Evolutionary conservation across 371 early-diverging fungal species (phyloP).

Genomic region (Coemansia sp.): DNA sequence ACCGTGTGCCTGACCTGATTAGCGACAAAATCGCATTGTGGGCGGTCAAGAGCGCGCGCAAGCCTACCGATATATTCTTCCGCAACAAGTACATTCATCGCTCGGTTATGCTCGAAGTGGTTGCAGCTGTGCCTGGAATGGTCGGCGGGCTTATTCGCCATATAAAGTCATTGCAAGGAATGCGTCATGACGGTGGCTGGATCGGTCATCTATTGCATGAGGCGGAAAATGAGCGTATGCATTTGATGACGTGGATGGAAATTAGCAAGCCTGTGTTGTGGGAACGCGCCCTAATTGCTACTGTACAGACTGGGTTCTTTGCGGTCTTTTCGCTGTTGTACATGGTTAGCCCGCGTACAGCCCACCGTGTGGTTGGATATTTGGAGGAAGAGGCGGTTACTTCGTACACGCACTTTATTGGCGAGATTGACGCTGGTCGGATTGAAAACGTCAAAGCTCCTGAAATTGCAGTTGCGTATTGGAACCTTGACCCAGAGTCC

Average conservation of each 20-base stretch:
- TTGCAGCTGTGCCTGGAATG: conserved; percentile 92
- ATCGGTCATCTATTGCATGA: conserved; percentile 82
- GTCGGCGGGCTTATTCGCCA: conserved; percentile 87
- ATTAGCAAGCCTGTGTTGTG: conserved; percentile 65
- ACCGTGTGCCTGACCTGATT: conserved; percentile 59
- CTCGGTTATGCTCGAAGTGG: conserved; percentile 81
- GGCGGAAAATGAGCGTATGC: conserved; percentile 87
- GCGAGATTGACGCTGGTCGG: conserved; percentile 81
- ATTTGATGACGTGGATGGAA: conserved; percentile 86
- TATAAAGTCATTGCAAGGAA: conserved; percentile 74
- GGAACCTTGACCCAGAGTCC: conserved; percentile 79
- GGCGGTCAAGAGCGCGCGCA: too few species aligned
- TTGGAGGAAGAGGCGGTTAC: conserved; percentile 92
- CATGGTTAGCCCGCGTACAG: conserved; percentile 73
- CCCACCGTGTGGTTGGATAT: conserved; percentile 85
- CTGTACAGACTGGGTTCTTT: conserved; percentile 87
- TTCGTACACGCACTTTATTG: conserved; percentile 86
- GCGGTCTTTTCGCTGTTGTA: conserved; percentile 86
- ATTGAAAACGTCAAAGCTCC: conserved; percentile 72
- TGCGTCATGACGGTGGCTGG: conserved; percentile 86
- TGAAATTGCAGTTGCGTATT: conserved; percentile 86
- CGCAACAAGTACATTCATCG: conserved; percentile 73
- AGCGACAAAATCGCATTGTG: conserved; percentile 70
- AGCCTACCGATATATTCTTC: conserved; percentile 53
- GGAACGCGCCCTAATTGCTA: conserved; percentile 66